Percentiles rank a stretch among this genome's conserved stretches.
These are phyloP conservation scores for Hypoxylon perforatum DNA, from an alignment of 495 filamentous ascomycete species.

Conservation along the genomic window DNA sequence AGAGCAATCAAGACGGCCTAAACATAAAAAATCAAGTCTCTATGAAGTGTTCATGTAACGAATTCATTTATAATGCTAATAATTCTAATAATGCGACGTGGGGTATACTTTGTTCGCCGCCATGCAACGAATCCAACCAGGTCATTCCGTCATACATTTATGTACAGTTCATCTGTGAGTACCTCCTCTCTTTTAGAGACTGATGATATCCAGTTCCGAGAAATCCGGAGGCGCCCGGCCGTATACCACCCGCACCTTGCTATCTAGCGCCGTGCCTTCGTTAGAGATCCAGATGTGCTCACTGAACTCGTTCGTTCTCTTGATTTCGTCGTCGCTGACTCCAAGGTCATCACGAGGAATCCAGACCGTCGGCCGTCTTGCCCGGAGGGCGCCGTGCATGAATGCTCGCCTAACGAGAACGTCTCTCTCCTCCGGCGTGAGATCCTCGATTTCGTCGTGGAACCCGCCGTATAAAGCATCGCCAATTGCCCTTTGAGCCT, in stretches of 20 bases:
- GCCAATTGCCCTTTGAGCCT: constrained; percentile 77
- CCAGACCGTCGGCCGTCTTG: constrained; percentile 90
- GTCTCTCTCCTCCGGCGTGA: constrained; percentile 91
- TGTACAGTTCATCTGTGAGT: constrained; percentile 28
- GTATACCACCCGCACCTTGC: constrained; percentile 86
- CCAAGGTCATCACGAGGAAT: constrained; percentile 93
- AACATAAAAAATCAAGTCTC: too few species aligned
- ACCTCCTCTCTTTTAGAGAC: constrained; percentile 62
- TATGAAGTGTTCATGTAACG: too few species aligned
- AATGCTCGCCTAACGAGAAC: constrained; percentile 88
- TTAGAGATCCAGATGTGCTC: constrained; percentile 94
- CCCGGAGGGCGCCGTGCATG: constrained; percentile 87
- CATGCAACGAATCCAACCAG: constrained; percentile 35
- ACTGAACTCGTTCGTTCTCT: constrained; percentile 77
- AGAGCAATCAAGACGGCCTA: background rate
- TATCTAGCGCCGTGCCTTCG: constrained; percentile 86
- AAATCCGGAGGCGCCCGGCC: constrained; percentile 91
- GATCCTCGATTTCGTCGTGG: constrained; percentile 91
- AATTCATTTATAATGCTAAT: constrained; percentile 28
- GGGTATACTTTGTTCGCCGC: constrained; percentile 33
- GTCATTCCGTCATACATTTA: constrained; percentile 39
- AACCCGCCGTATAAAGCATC: constrained; percentile 86
- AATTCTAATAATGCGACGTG: constrained; percentile 25
- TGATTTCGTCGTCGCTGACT: constrained; percentile 90
- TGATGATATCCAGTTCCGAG: constrained; percentile 88